Base-by-base conservation (phyloP, 768 basidiomycete species). In the Boletellus emodensis region DNA sequence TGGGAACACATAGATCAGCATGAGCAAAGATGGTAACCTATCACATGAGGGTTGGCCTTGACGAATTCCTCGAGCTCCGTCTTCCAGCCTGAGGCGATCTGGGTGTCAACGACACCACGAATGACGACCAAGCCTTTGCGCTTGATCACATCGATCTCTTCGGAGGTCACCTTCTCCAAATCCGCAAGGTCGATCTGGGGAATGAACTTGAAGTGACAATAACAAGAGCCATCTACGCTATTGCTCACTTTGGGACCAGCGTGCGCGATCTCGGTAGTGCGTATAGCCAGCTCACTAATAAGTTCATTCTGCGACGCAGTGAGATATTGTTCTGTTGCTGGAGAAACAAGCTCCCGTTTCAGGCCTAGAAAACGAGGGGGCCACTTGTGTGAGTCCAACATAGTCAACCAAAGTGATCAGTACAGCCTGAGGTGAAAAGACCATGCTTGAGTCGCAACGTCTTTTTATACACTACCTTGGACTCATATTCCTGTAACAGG, bases 111-210 rank as follows among this genome's bases (percentile, higher is more conserved):
- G 8, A 87, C 76, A 54, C 80, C 75, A 28, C 69, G 75, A 50
- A 87, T 81, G 28, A 87, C 77, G 32, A 88, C 75, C 17, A 75
- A 76, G 15, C 86, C 85, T 49, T 71, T 72, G 39, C 75, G 67
- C 59, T 71, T 80, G 54, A 87, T 79, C 45, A 61, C 70, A 3
- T 73, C 72, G 7, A 84, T 51, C 30, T 76, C 67, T 17, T 80
- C 78, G 0, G 60, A 48, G 39, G 71, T 68, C 37, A 87, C 64
- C 18, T 61, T 74, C 6, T 72, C 61, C 14, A 88, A 67, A 40
- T 83, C 76, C 4, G 71, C 59, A 60, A 84, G 84, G 15, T 78
- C 69, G 43, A 87, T 76, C 63, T 81, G 79, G 4, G 85, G 84
- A 35, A 87, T 73, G 55, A 74, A 78, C 84, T 85, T 40, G 49